Evolutionary conservation across 257 asterid species (phyloP).

Genomic region (Parsonsia alboflavescens): DNA sequence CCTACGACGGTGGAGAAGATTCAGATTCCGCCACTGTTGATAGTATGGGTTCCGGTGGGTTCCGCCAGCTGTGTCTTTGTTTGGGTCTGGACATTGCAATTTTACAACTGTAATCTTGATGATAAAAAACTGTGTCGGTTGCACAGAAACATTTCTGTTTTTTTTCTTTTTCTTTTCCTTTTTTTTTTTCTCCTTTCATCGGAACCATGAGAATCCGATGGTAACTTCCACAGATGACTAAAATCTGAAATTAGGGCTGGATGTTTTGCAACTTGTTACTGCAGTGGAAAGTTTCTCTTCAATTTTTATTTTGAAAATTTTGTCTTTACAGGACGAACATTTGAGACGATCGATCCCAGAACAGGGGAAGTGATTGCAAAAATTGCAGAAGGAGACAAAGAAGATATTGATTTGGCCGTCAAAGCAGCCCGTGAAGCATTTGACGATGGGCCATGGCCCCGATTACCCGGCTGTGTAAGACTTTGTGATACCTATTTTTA

Average conservation of each 20-base stretch:
- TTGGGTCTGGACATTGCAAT: neutral
- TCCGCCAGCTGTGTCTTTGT: neutral
- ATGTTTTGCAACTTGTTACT: no score
- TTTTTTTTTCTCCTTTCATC: no score
- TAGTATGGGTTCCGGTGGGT: neutral
- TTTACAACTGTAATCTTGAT: no score
- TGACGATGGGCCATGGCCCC: constrained; percentile 45
- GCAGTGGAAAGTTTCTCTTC: neutral
- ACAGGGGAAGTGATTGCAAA: constrained; percentile 31
- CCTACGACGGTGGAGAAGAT: neutral
- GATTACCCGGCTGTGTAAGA: constrained; percentile 29
- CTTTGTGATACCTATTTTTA: neutral
- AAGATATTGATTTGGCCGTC: constrained; percentile 35
- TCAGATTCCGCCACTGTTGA: neutral
- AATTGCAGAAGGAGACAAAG: constrained; percentile 34
- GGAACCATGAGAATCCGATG: neutral
- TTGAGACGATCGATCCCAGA: constrained; percentile 39
- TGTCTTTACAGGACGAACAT: constrained; percentile 22
- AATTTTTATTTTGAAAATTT: neutral
- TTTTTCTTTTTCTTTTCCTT: no score
- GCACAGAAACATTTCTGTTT: no score
- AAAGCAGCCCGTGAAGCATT: constrained; percentile 41
- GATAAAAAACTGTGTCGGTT: no score
- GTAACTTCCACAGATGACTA: neutral
- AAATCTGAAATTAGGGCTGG: neutral